Evolutionary conservation across 73 alveolate species (phyloP), one percentile per base, ranked within the genome.

Genomic region (Uronychia setigera): DNA sequence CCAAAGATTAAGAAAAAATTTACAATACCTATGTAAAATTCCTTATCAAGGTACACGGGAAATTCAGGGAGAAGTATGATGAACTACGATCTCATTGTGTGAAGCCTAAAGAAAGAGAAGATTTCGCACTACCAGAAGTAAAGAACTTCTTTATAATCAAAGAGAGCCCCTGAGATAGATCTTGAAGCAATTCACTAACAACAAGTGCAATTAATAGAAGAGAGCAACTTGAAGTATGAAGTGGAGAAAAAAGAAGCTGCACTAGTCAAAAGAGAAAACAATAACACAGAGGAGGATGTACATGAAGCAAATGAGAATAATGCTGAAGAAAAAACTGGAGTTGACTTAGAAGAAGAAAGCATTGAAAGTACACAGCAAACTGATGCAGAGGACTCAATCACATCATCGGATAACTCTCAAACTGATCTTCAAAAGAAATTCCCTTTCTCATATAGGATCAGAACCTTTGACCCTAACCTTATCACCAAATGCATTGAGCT

Each of bases 291-390:
- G n/a, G n/a, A 46, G 67, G 67, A 46, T 46, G n/a, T 11, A 46
- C 67, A 1, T 1, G 82, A 14, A 26, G 67, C 60, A 5, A 28
- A 77, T 77, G 76, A 9, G 0, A 59, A 82, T 59, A 82, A 82
- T 28, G 58, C 80, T 35, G 25, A 58, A 82, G 60, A 46, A 11
- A 46, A 82, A 58, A n/a, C n/a, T n/a, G 74, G 31, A 25, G 89
- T 58, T 82, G 82, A 58, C 14, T 60, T 76, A 13, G n/a, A 77
- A 29, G 91, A 85, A 77, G 79, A 83, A 29, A 33, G 32, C 60
- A 33, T 58, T 35, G 80, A 77, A n/a, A 77, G n/a, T 46, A 19
- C 5, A 11, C 67, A 11, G 19, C 19, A 5, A 11, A 46, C 67
- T 46, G 19, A 46, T 46, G n/a, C n/a, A n/a, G n/a, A n/a, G n/a